phyloP scores from a whole-genome alignment of 179 eudicot genomes.

The Silene coronaria region DNA sequence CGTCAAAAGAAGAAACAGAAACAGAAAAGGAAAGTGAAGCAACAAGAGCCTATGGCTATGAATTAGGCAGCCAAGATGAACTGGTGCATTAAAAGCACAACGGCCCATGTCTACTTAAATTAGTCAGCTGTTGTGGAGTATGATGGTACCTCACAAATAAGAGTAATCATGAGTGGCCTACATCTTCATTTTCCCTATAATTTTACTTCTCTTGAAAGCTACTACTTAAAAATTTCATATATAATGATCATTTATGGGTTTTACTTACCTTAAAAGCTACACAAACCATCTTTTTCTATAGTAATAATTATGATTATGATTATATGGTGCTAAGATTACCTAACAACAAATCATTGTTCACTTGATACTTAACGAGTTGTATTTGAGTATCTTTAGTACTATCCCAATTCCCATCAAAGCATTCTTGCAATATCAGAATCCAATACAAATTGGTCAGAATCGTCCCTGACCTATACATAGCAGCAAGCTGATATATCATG shows the following conservation, averaged over 20 bases:
- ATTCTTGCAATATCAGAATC: neutral
- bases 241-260: slow-evolving; percentile 12
- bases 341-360: neutral
- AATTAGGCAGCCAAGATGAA: neutral
- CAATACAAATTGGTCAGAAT: too few relatives aligned
- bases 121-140: slow-evolving; percentile 7
- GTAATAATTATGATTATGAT: slow-evolving; percentile 1
- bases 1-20: neutral
- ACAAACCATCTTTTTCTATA: slow-evolving; percentile 9
- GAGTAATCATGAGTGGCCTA: slow-evolving; percentile 20
- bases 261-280: slow-evolving; percentile 18
- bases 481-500: too few relatives aligned
- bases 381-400: too few relatives aligned
- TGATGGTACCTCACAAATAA: slow-evolving; percentile 13
- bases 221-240: slow-evolving; percentile 13
- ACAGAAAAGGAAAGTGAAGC: neutral
- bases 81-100: slow-evolving; percentile 4
- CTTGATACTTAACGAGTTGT: too few relatives aligned
- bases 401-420: neutral
- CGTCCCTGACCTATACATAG: neutral
- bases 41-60: neutral
- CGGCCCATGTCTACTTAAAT: neutral
- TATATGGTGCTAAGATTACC: neutral
- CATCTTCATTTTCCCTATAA: slow-evolving; percentile 1
- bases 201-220: slow-evolving; percentile 35